These are phyloP conservation scores for Mycena amicta DNA, from an alignment of 768 basidiomycete species.

Conservation along the genomic window DNA sequence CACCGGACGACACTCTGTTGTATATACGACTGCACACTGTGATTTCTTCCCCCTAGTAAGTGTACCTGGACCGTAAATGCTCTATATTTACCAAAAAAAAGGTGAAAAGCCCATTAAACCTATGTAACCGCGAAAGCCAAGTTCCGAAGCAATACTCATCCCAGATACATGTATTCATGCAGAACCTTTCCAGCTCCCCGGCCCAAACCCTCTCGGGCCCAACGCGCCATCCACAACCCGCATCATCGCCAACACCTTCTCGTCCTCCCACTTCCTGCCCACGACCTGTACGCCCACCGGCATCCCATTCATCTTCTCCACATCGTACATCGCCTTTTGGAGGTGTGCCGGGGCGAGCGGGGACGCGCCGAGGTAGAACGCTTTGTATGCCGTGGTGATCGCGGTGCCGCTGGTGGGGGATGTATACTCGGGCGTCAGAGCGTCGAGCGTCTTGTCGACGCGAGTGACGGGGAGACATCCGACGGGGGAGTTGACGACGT, in stretches of 20 bases:
- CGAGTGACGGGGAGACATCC: conserved; percentile 48
- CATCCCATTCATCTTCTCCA: conserved; percentile 44
- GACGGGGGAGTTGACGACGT: conserved; percentile 26
- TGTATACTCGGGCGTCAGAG: conserved; percentile 31
- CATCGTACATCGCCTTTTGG: conserved; percentile 40
- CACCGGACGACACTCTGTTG: too few relatives aligned
- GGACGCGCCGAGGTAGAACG: neutral
- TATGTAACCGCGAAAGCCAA: too few relatives aligned
- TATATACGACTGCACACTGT: too few relatives aligned
- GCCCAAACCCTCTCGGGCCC: conserved; percentile 9
- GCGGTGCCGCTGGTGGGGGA: neutral
- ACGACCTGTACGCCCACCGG: conserved; percentile 50
- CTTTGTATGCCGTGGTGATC: conserved; percentile 21
- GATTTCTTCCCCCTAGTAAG: too few relatives aligned
- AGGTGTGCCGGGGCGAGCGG: neutral
- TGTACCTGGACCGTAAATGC: too few relatives aligned
- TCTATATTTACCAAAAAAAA: too few relatives aligned
- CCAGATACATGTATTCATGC: too few relatives aligned
- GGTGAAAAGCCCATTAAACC: too few relatives aligned
- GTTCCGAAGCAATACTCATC: too few relatives aligned
- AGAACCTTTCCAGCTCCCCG: too few relatives aligned
- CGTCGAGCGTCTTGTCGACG: conserved; percentile 38
- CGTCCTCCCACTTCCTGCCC: conserved; percentile 47
- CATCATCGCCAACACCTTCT: conserved; percentile 50
- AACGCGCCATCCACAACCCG: conserved; percentile 36